phyloP scores from a whole-genome alignment of 2,329 filamentous ascomycete genomes.

The Neoascochyta sp. region DNA sequence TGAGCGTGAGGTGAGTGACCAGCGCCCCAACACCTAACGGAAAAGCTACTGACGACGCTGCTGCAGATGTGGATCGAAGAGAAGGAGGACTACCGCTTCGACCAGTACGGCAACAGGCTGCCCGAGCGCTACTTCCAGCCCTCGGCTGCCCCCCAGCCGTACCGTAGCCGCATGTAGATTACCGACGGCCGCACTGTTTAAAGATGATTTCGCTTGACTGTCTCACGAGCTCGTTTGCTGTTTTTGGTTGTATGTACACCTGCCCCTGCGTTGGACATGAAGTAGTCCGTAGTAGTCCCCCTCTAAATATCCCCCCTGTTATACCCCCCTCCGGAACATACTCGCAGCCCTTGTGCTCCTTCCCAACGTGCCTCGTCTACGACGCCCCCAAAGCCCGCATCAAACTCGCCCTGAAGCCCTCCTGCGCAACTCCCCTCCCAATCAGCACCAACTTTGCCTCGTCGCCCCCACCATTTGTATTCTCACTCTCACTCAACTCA shows the following conservation, averaged over 20 bases:
- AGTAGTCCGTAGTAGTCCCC: too few relatives aligned
- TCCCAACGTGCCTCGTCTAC: too few relatives aligned
- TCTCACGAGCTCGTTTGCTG: too few relatives aligned
- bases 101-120: constrained; percentile 36
- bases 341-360: too few relatives aligned
- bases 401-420: constrained; percentile 12
- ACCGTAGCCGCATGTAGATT: constrained; percentile 29
- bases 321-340: too few relatives aligned
- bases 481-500: constrained; percentile 67
- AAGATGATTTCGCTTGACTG: too few relatives aligned
- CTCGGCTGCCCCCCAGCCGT: constrained; percentile 19
- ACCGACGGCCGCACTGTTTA: too few relatives aligned
- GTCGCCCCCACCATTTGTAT: not conserved
- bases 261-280: too few relatives aligned
- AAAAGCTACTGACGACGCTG: not conserved
- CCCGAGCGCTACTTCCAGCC: constrained; percentile 28
- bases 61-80: constrained; percentile 37
- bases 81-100: constrained; percentile 35
- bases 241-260: too few relatives aligned
- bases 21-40: constrained; percentile 1
- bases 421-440: constrained; percentile 27
- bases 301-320: too few relatives aligned
- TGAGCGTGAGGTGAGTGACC: constrained; percentile 32
- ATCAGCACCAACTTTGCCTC: constrained; percentile 34
- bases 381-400: constrained; percentile 2